Evolutionary conservation across 2,329 filamentous ascomycete species (phyloP).

Genomic region (Claviceps spartinae): DNA sequence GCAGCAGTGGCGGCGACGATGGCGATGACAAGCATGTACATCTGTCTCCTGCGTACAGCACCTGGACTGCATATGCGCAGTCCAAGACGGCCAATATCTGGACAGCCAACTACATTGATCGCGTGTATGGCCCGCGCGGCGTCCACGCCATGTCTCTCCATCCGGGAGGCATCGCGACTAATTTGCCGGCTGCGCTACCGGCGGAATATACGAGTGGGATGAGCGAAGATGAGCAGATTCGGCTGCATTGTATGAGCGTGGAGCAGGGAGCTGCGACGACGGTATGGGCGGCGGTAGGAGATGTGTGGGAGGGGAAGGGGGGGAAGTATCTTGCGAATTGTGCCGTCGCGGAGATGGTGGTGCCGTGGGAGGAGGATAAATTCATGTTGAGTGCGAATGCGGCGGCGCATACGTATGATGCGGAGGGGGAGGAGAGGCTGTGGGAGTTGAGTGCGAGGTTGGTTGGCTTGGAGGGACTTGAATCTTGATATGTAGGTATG

Average conservation of each 20-base stretch:
- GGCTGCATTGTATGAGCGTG: background rate
- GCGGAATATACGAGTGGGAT: background rate
- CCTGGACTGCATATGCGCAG: conserved; percentile 28
- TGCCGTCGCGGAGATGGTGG: background rate
- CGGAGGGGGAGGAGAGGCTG: background rate
- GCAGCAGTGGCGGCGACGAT: too few relatives aligned
- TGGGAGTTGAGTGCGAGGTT: background rate
- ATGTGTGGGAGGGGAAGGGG: conserved; percentile 30
- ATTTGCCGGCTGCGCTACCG: background rate
- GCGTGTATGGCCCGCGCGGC: conserved; percentile 27
- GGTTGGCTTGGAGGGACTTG: background rate
- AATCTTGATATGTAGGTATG: background rate
- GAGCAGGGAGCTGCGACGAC: conserved; percentile 34
- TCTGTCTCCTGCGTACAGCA: conserved; percentile 8
- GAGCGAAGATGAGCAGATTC: background rate
- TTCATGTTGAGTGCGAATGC: background rate
- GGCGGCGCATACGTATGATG: background rate
- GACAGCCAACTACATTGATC: conserved; percentile 35
- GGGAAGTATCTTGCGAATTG: conserved; percentile 32
- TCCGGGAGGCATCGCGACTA: conserved; percentile 18
- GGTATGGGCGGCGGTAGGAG: conserved; percentile 28
- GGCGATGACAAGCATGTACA: too few relatives aligned
- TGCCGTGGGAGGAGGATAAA: background rate
- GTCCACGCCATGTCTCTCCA: conserved; percentile 25
- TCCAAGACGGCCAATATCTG: conserved; percentile 37